Evolutionary conservation across 2,329 filamentous ascomycete species (phyloP), one percentile per base, ranked within the genome.

Genomic region (Orbilia brochopaga): DNA sequence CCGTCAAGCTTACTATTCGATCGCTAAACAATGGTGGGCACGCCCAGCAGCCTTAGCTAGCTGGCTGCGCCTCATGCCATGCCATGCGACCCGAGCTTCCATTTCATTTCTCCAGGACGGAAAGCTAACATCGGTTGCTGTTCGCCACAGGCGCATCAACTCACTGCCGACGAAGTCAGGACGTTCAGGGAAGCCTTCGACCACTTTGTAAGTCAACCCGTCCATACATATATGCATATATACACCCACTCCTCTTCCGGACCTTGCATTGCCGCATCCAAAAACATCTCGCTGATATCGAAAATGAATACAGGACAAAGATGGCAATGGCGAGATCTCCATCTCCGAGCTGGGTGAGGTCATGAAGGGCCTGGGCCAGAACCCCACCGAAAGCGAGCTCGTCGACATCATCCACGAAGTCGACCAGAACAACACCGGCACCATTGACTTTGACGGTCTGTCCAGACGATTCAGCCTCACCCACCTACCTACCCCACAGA

Each of bases 341-440:
- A 85, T 85, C 77, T 83, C 83, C 76, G 86, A 87, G 79, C 82
- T 88, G 60, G 85, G 85, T 78, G 84, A 83, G 58, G 85, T 87
- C 75, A 87, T 88, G 85, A 82, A 83, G 78, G 85, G 84, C 65
- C 84, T 88, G 42, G 85, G 85, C 76, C 83, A 87, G 77, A 86
- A 86, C 79, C 84, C 86, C 70, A 85, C 83, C 79, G 84, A 86
- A 74, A 82, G 83, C 63, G 86, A 88, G 79, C 81, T 88, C 60
- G 83, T 86, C 78, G 85, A 88, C 78, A 86, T 88, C 81, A 86
- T 88, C 80, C 86, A 86, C 80, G 86, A 88, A 79, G 85, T 87
- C 73, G 86, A 88, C 75, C 81, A 83, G 75, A 85, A 88, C 80
- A 85, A 86, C 78, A 86, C 85, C 76, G 86, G 86, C 78, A 85